Evolutionary conservation across 805 yeast genomes (phyloP).

Genomic region (Myxozyma lipomycoides): DNA sequence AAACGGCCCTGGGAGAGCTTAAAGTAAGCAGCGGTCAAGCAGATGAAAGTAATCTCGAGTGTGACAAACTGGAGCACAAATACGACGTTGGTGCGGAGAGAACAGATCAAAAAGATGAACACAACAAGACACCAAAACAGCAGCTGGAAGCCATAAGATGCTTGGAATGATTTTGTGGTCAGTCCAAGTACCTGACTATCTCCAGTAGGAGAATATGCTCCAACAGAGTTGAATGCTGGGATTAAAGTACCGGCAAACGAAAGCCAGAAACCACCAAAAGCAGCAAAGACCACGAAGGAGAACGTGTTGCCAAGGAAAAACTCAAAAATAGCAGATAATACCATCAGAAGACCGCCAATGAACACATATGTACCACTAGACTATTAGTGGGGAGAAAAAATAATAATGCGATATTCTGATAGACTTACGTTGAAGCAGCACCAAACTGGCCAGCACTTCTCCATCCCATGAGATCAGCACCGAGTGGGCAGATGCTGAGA

Average conservation of each 20-base stretch:
- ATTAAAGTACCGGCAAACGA: constrained; percentile 8
- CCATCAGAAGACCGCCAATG: constrained; percentile 1
- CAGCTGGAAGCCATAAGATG: constrained; percentile 23
- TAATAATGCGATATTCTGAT: background rate
- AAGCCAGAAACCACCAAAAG: constrained; percentile 13
- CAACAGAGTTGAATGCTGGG: constrained; percentile 12
- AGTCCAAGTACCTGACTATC: constrained; percentile 19
- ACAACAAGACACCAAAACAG: constrained; percentile 24
- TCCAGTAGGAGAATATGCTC: constrained; percentile 10
- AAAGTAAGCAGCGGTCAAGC: constrained; percentile 23
- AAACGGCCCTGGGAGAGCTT: constrained; percentile 3
- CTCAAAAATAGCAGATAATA: constrained; percentile 8
- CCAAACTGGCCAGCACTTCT: constrained; percentile 12
- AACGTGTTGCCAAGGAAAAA: constrained; percentile 14
- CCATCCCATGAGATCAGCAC: constrained; percentile 4
- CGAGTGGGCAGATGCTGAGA: background rate
- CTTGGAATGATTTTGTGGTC: constrained; percentile 18
- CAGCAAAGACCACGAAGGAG: constrained; percentile 6
- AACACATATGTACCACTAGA: constrained; percentile 2
- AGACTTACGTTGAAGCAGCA: constrained; percentile 7
- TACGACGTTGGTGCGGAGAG: constrained; percentile 26
- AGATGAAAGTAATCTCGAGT: constrained; percentile 17
- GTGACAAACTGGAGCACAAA: constrained; percentile 17
- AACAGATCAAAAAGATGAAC: constrained; percentile 18
- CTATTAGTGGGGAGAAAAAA: background rate